Evolutionary conservation across 106 monocot genomes (phyloP), one percentile per base, ranked within the genome.

Genomic region (Dendrobium catenatum): DNA sequence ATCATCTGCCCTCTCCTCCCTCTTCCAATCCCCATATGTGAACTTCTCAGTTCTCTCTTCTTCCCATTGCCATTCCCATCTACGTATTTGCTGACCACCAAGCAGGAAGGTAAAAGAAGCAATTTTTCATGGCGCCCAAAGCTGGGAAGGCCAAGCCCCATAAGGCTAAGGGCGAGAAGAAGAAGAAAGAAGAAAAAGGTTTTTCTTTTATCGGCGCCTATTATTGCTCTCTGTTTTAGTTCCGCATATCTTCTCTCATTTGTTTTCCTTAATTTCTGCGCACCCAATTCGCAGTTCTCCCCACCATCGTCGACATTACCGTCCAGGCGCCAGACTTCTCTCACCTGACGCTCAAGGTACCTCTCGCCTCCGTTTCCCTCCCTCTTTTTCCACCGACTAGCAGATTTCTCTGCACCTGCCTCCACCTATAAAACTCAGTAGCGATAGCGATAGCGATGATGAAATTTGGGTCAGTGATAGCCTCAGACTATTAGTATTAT

Each of bases 121-220:
- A 56, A 31, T 41, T 1, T 46, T 51, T 22, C 15, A 97, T 97
- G 97, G 94, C 97, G 47, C 97, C 97, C 58, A 97, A 92, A 67
- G 85, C 90, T 2, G 91, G 97, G 6, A 94, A 89, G 61, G 80
- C 90, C 22, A 94, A 90, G 93, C 85, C 85, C 27, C 90, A 94
- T 80, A 94, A 87, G 82, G 46, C 89, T 73, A 97, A 94, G 81
- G 94, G 90, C 6, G 92, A 94, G 90, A 97, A 97, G 92, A 97
- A 97, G 82, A 97, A 97, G 84, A 97, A 97, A 81, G 97, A 97
- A 85, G 97, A 97, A 80, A 97, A 94, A 81, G 94, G 97, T 97
- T 20, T 73, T 9, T 4, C 15, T 9, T 22, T 17, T 20, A 10
- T 55, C 56, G 49, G 27, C 67, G 18, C 29, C 37, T 66, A 75